These are phyloP conservation scores for Sclerotinia sclerotiorum DNA, from an alignment of 2,329 filamentous ascomycete genomes.

Conservation along the genomic window DNA sequence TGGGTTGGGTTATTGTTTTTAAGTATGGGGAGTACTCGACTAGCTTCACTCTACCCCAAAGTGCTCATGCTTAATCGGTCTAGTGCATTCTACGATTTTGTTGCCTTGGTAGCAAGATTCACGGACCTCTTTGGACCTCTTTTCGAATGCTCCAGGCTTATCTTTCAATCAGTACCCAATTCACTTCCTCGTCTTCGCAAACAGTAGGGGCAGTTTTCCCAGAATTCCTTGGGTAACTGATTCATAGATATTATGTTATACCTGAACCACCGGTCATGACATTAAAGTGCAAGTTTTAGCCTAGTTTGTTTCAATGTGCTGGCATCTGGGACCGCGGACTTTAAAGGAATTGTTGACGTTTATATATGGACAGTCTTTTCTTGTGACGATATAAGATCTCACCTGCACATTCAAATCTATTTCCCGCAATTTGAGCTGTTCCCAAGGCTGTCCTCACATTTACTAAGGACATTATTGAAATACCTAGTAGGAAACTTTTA, in stretches of 20 bases:
- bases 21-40: not conserved
- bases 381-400: no score
- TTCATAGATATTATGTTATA: constrained; percentile 64
- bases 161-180: no score
- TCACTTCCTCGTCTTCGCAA: no score
- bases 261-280: constrained; percentile 69
- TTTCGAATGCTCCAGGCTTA: no score
- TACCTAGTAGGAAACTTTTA: no score
- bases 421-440: not conserved
- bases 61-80: not conserved
- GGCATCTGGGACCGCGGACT: constrained; percentile 56
- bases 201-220: constrained; percentile 48
- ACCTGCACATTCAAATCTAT: not conserved
- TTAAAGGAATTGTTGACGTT: constrained; percentile 56
- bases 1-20: not conserved
- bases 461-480: no score
- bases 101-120: not conserved
- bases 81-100: not conserved
- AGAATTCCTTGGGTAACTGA: constrained; percentile 61
- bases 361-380: no score
- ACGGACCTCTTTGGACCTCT: no score
- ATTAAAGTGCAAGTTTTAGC: constrained; percentile 52
- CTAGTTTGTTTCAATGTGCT: constrained; percentile 54
- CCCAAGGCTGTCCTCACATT: no score
- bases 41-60: not conserved